These are phyloP conservation scores for Escallonia rubra DNA, from an alignment of 129 eudicot species.

Conservation along the genomic window DNA sequence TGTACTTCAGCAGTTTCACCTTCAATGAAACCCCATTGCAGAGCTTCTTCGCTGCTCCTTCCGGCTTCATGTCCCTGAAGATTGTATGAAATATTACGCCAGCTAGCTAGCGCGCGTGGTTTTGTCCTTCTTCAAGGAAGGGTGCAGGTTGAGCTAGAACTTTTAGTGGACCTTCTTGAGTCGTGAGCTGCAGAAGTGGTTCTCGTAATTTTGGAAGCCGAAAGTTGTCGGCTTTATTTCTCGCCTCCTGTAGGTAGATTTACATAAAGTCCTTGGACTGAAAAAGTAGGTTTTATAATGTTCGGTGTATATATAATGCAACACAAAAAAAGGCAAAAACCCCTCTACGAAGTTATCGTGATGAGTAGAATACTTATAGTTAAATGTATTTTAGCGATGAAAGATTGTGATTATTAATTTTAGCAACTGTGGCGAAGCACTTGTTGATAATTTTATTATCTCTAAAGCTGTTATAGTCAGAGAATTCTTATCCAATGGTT, in stretches of 20 bases:
- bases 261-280: neutral
- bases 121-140: neutral
- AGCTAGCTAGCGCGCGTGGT: neutral
- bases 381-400: too few species aligned
- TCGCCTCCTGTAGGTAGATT: slow-evolving; percentile 12
- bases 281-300: slow-evolving; percentile 13
- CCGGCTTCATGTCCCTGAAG: neutral
- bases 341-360: too few species aligned
- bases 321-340: too few species aligned
- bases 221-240: slow-evolving; percentile 4
- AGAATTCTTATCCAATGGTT: too few species aligned
- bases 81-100: too few species aligned
- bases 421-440: too few species aligned
- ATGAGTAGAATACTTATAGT: too few species aligned
- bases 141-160: neutral
- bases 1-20: slow-evolving; percentile 1
- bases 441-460: too few species aligned
- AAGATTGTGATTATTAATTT: too few species aligned
- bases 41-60: neutral
- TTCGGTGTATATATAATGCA: too few species aligned
- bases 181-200: neutral
- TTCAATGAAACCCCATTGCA: neutral
- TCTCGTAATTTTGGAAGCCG: neutral
- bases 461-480: too few species aligned
- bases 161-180: neutral